Evolutionary conservation across 139 green algal species (phyloP).

Genomic region (Chlamydomonas urium): DNA sequence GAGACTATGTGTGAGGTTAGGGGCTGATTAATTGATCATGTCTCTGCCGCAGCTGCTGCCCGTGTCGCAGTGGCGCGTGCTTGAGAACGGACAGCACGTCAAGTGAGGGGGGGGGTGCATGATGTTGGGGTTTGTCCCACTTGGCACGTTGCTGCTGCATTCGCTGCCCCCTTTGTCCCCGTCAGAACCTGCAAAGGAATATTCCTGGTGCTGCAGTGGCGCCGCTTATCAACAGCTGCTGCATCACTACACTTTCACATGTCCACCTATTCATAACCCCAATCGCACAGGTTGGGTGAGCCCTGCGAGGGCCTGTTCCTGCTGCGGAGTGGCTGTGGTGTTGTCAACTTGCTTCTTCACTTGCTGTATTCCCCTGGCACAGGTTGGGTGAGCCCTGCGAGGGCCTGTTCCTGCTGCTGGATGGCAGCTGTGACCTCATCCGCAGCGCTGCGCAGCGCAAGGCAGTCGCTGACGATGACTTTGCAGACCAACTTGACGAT

Average conservation of each 20-base stretch:
- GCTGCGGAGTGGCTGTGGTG: not conserved
- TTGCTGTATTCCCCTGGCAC: not conserved
- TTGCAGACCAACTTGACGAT: not conserved
- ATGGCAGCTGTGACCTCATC: not conserved
- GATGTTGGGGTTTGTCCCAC: not conserved
- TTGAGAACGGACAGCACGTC: too few species aligned
- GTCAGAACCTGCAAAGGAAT: too few species aligned
- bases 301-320: conserved; percentile 10
- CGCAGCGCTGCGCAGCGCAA: not conserved
- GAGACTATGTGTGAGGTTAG: too few species aligned
- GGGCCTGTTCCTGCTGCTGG: conserved; percentile 6
- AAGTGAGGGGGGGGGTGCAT: not conserved
- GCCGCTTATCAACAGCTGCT: not conserved
- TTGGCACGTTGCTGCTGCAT: too few species aligned
- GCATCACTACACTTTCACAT: not conserved
- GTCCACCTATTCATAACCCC: not conserved
- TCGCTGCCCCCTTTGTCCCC: too few species aligned
- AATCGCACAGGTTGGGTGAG: not conserved
- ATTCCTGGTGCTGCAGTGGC: too few species aligned
- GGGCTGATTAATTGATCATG: not conserved
- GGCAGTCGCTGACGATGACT: not conserved
- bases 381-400: conserved; percentile 1
- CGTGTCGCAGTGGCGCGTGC: not conserved
- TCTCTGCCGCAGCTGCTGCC: not conserved
- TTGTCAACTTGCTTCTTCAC: not conserved